Evolutionary conservation across 2,329 filamentous ascomycete genomes (phyloP), one percentile per base, ranked within the genome.

Genomic region (Diaporthe helianthi): DNA sequence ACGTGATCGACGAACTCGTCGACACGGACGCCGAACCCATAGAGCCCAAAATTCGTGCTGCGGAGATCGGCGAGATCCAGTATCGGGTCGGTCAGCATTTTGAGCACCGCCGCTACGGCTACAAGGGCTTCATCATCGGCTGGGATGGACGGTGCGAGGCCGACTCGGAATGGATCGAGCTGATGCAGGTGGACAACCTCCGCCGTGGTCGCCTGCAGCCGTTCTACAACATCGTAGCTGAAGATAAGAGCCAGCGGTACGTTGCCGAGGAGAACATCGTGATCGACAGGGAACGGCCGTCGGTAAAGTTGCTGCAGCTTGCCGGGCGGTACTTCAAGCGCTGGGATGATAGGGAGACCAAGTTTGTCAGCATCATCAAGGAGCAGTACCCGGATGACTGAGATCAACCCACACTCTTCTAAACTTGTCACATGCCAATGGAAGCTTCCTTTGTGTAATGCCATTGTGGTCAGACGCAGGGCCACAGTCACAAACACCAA

Each of bases 181-280:
- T 82, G 70, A 91, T 91, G 87, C 81, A 83, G 15, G 85, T 92
- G 8, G 87, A 91, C 75, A 79, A 81, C 4, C 77, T 91, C 53
- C 80, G 83, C 7, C 79, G 82, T 52, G 89, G 89, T 1, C 79
- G 87, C 46, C 78, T 86, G 58, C 90, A 92, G 76, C 87, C 87
- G 31, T 92, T 92, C 72, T 92, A 92, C 74, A 85, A 91, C 75
- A 87, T 89, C 38, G 79, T 91, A 87, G 90, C 80, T 79, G 87
- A 86, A 51, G 89, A 91, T 73, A 86, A 85, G 71, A 86, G 81
- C 65, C 80, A 85, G 19, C 83, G 89, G 36, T 92, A 92, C 74
- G 89, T 92, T 4, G 90, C 90, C 0, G 87, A 91, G 75, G 90
- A 92, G 78, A 92, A 92, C 73, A 89, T 92, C 64, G 73, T 82